Percentiles rank a stretch among this genome's conserved stretches.
These are phyloP conservation scores for Beauveria asiatica DNA, from an alignment of 2,329 filamentous ascomycete species.

Conservation along the genomic window DNA sequence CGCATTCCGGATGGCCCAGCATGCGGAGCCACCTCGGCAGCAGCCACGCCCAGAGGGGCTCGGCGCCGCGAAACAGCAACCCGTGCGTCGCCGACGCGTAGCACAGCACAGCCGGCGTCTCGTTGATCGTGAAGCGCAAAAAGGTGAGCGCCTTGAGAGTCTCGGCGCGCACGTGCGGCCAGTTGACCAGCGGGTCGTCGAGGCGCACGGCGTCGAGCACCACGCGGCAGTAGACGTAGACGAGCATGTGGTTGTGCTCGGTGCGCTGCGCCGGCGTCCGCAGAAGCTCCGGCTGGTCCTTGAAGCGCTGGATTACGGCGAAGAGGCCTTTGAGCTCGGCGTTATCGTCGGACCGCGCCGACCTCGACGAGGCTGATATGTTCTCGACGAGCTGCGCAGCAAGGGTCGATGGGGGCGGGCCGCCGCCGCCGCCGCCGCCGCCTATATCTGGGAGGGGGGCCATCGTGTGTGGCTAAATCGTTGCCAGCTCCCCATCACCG, in stretches of 20 bases:
- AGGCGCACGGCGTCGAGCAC: constrained; percentile 62
- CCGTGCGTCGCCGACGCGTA: constrained; percentile 31
- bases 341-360: constrained; percentile 55
- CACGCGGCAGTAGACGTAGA: constrained; percentile 74
- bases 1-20: constrained; percentile 43
- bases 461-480: constrained; percentile 1
- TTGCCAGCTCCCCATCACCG: background rate
- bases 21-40: constrained; percentile 50
- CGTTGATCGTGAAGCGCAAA: constrained; percentile 63
- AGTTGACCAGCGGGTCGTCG: constrained; percentile 59
- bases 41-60: constrained; percentile 59
- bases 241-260: constrained; percentile 73
- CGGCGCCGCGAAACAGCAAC: constrained; percentile 44
- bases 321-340: constrained; percentile 68
- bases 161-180: constrained; percentile 46
- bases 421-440: background rate
- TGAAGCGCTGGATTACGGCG: constrained; percentile 44
- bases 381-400: constrained; percentile 82
- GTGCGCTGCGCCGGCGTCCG: constrained; percentile 57
- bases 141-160: constrained; percentile 69
- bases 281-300: constrained; percentile 43
- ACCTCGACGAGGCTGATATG: constrained; percentile 53
- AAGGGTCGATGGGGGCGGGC: constrained; percentile 66
- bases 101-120: constrained; percentile 62
- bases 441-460: constrained; percentile 1